Evolutionary conservation across 495 filamentous ascomycete genomes (phyloP), one percentile per base, ranked within the genome.

Genomic region (Aspergillus funiculosus): DNA sequence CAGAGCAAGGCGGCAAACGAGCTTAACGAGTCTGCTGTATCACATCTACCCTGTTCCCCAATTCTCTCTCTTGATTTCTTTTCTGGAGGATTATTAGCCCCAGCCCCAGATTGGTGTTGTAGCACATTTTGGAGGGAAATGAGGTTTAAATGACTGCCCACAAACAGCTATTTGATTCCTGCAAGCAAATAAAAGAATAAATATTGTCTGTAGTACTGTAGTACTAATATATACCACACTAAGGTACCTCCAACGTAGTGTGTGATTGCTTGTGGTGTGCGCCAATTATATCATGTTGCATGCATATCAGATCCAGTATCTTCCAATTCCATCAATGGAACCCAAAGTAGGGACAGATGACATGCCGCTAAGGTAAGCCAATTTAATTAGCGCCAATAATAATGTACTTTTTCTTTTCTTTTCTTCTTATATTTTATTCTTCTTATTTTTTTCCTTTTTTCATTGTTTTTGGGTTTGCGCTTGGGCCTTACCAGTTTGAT

Each of bases 331-430:
- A 49, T 28, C 18, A 36, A 55, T 43, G 51, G 41, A 43, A 48
- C 35, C 45, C 39, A 30, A 50, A 47, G 36, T 48, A 51, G 54
- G 46, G 43, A 46, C 48, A 43, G 46, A 42, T 58, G 54, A 58
- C 54, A 58, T 52, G 54, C 32, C 54, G 46, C 54, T 58, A 58
- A 53, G 48, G 51, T 43, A 54, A 54, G 51, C 54, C 54, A 58
- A 58, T 51, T 51, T 29, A 20, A 41, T 57, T 53, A 57, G 54
- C 54, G 54, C 36, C 35, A 37, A 20, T 6, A n/a, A n/a, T n/a
- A n/a, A n/a, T 24, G 24, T 17, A 11, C 10, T 17, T 25, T 6
- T 38, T 38, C 35, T 25, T 24, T 17, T 24, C 13, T 7, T 39
- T 31, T 28, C 25, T 14, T 11, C 32, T 42, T 36, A 42, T 25